Base-by-base conservation (phyloP, 2,329 filamentous ascomycete species). In the Nigrospora oryzae region DNA sequence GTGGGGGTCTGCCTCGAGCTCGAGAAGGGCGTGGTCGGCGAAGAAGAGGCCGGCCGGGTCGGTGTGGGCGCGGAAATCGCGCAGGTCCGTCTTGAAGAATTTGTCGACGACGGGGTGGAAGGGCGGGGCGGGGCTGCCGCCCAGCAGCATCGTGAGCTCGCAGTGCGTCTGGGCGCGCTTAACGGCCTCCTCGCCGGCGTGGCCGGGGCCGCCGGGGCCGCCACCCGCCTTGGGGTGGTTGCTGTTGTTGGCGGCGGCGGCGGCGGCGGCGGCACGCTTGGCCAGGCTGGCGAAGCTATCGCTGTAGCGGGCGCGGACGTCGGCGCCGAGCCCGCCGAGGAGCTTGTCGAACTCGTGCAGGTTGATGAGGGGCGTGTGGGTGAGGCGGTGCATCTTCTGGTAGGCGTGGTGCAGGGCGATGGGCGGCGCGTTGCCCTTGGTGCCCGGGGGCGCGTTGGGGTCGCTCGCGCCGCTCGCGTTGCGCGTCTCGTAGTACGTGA, bases 31-130 rank as follows among this genome's bases (percentile, higher is more conserved):
- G 45, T 82, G 87, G 58, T 93, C 79, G 40, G 79, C 77, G 63
- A 89, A 85, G 64, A 86, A 86, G 40, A 95, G 70, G 48, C 74
- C 74, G 11, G 82, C 76, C 28, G 79, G 74, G 51, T 93, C 80
- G 11, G 82, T 73, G 44, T 75, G 70, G 5, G 68, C 68, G 36
- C 76, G 71, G 44, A 90, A 74, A 16, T 71, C 68, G 0, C 69
- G 69, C 28, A 89, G 63, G 38, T 81, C 75, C 28, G 70, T 67
- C 31, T 71, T 70, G 47, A 91, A 81, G 47, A 84, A 73, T 44
- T 77, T 79, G 50, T 81, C 76, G n/a, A 89, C 71, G 33, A 86
- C 77, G 14, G 68, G 58, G 23, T 73, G 60, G 53, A 81, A 76
- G 2, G 63, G 59, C 1, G 64, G 59, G 11, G 73, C 70, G 33